These are phyloP conservation scores for Starmerella asiatica DNA, from an alignment of 805 yeast species.

Conservation along the genomic window DNA sequence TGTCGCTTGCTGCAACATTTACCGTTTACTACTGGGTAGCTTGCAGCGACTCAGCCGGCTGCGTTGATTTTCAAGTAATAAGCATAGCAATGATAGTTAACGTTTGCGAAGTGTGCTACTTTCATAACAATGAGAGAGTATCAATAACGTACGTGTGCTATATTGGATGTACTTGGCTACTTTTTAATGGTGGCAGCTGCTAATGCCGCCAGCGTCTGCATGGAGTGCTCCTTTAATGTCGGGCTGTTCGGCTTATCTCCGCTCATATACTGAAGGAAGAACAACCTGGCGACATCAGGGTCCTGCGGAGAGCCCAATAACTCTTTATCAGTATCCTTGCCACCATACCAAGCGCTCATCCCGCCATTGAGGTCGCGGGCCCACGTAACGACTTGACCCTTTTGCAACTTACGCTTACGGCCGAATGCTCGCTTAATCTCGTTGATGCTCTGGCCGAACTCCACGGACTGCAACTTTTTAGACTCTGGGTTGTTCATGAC, in stretches of 20 bases:
- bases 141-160: too few species aligned
- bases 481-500: slow-evolving; percentile 53
- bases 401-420: slow-evolving; percentile 58
- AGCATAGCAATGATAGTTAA: too few species aligned
- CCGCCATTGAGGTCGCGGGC: slow-evolving; percentile 39
- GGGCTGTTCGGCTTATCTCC: slow-evolving; percentile 55
- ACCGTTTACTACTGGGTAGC: too few species aligned
- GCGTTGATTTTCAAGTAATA: too few species aligned
- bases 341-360: slow-evolving; percentile 32
- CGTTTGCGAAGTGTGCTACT: too few species aligned
- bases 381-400: slow-evolving; percentile 53
- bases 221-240: slow-evolving; percentile 27
- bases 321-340: slow-evolving; percentile 17
- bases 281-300: slow-evolving; percentile 50
- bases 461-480: slow-evolving; percentile 35
- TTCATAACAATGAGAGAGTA: too few species aligned
- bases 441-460: slow-evolving; percentile 48
- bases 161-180: too few species aligned
- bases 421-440: slow-evolving; percentile 51
- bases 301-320: slow-evolving; percentile 47
- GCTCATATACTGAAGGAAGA: slow-evolving; percentile 63
- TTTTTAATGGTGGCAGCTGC: too few species aligned
- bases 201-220: slow-evolving; percentile 10
- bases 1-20: too few species aligned
- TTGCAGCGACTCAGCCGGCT: too few species aligned